Conservation (phyloP, 164 flowering plant genomes). For the Warburgia ugandensis region DNA sequence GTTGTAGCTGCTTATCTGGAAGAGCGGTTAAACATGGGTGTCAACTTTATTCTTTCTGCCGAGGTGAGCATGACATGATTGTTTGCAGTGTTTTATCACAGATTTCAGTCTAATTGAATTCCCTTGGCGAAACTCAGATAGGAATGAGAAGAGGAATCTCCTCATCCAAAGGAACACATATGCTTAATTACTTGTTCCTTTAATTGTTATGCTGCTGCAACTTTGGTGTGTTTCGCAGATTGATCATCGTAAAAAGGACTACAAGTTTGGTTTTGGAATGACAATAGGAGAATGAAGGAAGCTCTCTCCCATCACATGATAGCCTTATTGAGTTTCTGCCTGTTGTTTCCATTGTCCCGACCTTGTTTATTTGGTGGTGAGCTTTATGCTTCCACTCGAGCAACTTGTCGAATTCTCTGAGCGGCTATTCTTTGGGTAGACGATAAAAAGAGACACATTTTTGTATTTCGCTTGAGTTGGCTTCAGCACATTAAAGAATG, state of each 20-base stretch:
- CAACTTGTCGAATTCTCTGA: conserved; percentile 6
- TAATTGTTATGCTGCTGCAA: no score
- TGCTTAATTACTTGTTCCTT: no score
- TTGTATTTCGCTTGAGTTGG: conserved; percentile 5
- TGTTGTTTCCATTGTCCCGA: no score
- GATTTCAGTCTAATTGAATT: not conserved
- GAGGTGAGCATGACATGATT: conserved; percentile 44
- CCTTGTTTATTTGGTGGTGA: no score
- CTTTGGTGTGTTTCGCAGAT: conserved; percentile 59
- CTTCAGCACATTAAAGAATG: not conserved
- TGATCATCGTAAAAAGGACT: conserved; percentile 89
- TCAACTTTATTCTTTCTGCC: conserved; percentile 84
- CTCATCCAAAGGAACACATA: no score
- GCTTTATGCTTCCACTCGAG: no score
- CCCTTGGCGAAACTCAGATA: no score
- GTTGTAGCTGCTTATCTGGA: conserved; percentile 66
- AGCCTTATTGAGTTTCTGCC: not conserved
- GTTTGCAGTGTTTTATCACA: not conserved
- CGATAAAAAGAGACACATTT: conserved; percentile 7
- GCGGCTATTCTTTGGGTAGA: conserved; percentile 2
- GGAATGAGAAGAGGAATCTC: no score
- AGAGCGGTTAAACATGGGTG: conserved; percentile 83
- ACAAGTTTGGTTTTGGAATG: conserved; percentile 94
- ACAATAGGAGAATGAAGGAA: conserved; percentile 57
- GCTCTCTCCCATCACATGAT: not conserved